These are phyloP conservation scores for Spencermartinsiella ligniputridi DNA, from an alignment of 1,139 yeast genomes.

Conservation along the genomic window DNA sequence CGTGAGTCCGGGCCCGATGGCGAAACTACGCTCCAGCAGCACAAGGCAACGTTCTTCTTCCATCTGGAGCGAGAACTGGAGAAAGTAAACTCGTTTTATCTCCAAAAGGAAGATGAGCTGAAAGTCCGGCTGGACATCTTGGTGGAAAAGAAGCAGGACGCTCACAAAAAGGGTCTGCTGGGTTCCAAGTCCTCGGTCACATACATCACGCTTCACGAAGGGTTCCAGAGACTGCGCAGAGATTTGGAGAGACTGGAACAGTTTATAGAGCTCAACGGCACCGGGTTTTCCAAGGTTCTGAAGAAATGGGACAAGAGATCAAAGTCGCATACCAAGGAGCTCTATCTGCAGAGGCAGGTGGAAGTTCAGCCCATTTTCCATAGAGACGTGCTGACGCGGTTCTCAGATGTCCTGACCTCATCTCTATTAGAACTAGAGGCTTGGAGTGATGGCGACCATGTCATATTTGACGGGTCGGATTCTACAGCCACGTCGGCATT, in stretches of 20 bases:
- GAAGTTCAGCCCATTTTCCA: conserved; percentile 96
- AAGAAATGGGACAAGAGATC: conserved; percentile 98
- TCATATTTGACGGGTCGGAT: conserved; percentile 25
- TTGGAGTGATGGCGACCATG: conserved; percentile 68
- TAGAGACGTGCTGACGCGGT: conserved; percentile 75
- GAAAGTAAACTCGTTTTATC: conserved; percentile 83
- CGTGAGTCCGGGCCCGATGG: conserved; percentile 26
- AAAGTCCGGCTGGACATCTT: conserved; percentile 73
- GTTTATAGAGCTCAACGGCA: conserved; percentile 88
- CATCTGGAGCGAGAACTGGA: conserved; percentile 90
- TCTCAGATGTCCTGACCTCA: conserved; percentile 77
- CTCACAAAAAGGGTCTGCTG: conserved; percentile 42
- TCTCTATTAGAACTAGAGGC: conserved; percentile 82
- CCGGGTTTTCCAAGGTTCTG: conserved; percentile 90
- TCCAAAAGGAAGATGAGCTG: conserved; percentile 82
- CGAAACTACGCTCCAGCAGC: conserved; percentile 72
- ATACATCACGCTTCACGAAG: conserved; percentile 70
- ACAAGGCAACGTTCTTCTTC: conserved; percentile 90
- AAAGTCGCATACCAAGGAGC: conserved; percentile 88
- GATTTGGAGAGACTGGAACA: conserved; percentile 86
- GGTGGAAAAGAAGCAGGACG: conserved; percentile 64
- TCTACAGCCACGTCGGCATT: neutral
- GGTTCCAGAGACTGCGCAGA: conserved; percentile 82
- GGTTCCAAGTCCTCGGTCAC: conserved; percentile 48
- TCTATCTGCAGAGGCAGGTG: conserved; percentile 86